Conservation (phyloP, 306 rosid genomes). For the Begonia fuchsioides region DNA sequence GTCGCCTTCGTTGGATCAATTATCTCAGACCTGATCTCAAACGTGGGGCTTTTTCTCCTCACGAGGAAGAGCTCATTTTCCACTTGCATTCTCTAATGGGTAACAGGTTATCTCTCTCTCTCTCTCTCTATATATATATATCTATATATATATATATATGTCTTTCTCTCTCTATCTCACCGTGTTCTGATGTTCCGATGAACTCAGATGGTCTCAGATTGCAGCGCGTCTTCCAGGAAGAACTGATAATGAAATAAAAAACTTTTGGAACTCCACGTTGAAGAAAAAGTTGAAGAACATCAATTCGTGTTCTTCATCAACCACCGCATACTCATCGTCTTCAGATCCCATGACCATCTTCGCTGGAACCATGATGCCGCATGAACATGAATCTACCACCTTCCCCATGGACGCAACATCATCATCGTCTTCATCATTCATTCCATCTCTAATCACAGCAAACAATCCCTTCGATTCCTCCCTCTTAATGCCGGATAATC, state of each 20-base stretch:
- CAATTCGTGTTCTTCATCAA: slow-evolving; percentile 35
- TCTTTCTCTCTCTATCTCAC: neutral
- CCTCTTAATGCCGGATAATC: slow-evolving; percentile 23
- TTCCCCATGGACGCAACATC: slow-evolving; percentile 30
- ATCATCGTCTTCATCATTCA: slow-evolving; percentile 23
- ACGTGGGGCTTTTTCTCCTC: slow-evolving; percentile 79
- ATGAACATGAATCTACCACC: slow-evolving; percentile 23
- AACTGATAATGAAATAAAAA: slow-evolving; percentile 88
- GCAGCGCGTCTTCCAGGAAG: slow-evolving; percentile 96
- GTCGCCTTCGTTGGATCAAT: slow-evolving; percentile 96
- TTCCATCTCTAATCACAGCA: slow-evolving; percentile 11
- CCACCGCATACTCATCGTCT: slow-evolving; percentile 30
- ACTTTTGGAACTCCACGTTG: slow-evolving; percentile 82
- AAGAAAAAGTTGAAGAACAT: slow-evolving; percentile 53
- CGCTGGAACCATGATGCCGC: slow-evolving; percentile 22
- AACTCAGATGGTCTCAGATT: slow-evolving; percentile 81
- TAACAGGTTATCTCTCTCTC: slow-evolving; percentile 43
- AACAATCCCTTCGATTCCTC: slow-evolving; percentile 27
- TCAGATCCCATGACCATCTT: slow-evolving; percentile 16
- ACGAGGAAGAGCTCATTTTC: slow-evolving; percentile 76
- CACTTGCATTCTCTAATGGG: slow-evolving; percentile 88
- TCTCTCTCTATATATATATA: neutral
- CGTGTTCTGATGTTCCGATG: no score
- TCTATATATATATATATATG: no score
- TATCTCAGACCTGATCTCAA: slow-evolving; percentile 90